These are phyloP conservation scores for Pyricularia pennisetigena DNA, from an alignment of 2,329 filamentous ascomycete genomes.

Conservation along the genomic window DNA sequence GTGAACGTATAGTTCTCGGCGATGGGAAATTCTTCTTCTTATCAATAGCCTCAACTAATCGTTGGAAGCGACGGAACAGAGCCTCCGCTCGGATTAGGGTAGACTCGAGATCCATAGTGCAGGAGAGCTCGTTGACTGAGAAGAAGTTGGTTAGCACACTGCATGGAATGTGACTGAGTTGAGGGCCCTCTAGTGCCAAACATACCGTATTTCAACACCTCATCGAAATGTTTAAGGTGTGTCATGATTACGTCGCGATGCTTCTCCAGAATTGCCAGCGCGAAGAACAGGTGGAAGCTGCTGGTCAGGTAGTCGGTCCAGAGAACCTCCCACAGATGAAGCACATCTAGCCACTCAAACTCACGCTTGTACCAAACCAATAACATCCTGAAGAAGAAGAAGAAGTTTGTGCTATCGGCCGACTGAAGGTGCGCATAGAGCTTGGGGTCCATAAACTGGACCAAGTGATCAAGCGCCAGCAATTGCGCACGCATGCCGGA, in stretches of 20 bases:
- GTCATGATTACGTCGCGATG: constrained; percentile 95
- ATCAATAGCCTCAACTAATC: constrained; percentile 83
- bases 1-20: constrained; percentile 24
- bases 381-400: constrained; percentile 99
- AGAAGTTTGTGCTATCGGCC: constrained; percentile 96
- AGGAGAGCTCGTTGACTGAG: constrained; percentile 86
- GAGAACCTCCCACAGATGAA: constrained; percentile 82
- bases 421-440: constrained; percentile 83
- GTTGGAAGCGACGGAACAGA: constrained; percentile 79
- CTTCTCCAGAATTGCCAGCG: constrained; percentile 88
- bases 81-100: constrained; percentile 82
- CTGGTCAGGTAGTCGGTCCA: constrained; percentile 90
- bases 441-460: constrained; percentile 93
- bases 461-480: constrained; percentile 82
- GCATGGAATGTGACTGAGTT: background rate
- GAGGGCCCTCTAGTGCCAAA: constrained; percentile 9
- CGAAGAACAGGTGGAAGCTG: constrained; percentile 91
- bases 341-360: constrained; percentile 79
- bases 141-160: constrained; percentile 6
- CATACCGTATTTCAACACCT: constrained; percentile 91
- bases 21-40: constrained; percentile 79
- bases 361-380: constrained; percentile 98
- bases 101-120: constrained; percentile 80
- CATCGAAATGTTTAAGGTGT: constrained; percentile 89
- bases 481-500: constrained; percentile 93